A percentile compares a stretch with the other conserved stretches of the same genome.
Conservation (phyloP, 148 eudicot genomes). For the Chenopodium berlandieri region DNA sequence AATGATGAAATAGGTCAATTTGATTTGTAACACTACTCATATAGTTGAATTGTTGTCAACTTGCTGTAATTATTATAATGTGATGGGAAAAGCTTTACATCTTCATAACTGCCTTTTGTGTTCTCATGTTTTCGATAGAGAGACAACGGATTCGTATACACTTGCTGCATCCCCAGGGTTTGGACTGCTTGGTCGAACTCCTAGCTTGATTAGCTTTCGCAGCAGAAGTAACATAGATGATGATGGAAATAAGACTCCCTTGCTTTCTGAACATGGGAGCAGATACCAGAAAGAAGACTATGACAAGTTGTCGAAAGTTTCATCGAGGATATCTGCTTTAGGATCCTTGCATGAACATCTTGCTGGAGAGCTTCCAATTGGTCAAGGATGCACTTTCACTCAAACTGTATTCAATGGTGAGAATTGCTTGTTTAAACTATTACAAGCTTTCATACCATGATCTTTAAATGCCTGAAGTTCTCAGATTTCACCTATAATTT, state of each 20-base stretch:
- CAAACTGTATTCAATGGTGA: slow-evolving; percentile 88
- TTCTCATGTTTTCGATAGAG: slow-evolving; percentile 39
- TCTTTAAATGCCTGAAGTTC: not conserved
- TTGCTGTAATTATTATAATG: not conserved
- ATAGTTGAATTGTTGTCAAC: too few relatives aligned
- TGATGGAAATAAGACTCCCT: slow-evolving; percentile 44
- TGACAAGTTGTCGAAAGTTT: slow-evolving; percentile 34
- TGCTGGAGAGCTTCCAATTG: slow-evolving; percentile 61
- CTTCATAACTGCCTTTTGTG: slow-evolving; percentile 10
- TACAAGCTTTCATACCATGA: too few relatives aligned
- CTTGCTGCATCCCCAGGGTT: slow-evolving; percentile 80
- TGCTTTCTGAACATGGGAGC: slow-evolving; percentile 52
- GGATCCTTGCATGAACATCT: slow-evolving; percentile 47
- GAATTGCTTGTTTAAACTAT: not conserved
- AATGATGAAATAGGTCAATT: not conserved
- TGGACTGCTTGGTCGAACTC: slow-evolving; percentile 44
- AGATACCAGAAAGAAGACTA: slow-evolving; percentile 36
- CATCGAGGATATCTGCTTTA: slow-evolving; percentile 45
- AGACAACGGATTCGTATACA: slow-evolving; percentile 64
- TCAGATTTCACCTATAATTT: not conserved
- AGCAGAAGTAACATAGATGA: slow-evolving; percentile 38
- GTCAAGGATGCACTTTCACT: slow-evolving; percentile 69
- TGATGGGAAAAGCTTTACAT: not conserved
- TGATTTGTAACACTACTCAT: not conserved
- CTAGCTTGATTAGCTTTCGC: slow-evolving; percentile 31